A percentile compares a stretch with the other conserved stretches of the same genome.
Evolutionary conservation across 2,329 filamentous ascomycete species (phyloP).

Genomic region (Ramichloridium luteum): DNA sequence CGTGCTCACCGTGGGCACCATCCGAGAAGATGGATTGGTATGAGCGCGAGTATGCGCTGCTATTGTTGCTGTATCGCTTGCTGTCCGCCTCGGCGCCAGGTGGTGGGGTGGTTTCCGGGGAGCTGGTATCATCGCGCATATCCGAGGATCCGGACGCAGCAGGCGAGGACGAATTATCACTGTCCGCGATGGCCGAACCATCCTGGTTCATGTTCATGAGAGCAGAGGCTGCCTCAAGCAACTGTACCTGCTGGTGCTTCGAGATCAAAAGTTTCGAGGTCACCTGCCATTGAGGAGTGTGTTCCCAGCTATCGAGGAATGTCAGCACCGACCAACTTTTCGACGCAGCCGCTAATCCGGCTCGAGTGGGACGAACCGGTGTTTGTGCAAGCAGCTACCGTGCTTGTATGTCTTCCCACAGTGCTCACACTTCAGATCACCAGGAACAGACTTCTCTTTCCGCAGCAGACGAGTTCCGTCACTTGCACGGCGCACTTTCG

Average conservation of each 20-base stretch:
- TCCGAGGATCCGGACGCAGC: constrained; percentile 72
- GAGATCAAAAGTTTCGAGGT: constrained; percentile 97
- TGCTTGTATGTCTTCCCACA: constrained; percentile 99
- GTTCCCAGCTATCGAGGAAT: constrained; percentile 80
- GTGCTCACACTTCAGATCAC: constrained; percentile 89
- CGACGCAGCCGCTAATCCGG: constrained; percentile 1
- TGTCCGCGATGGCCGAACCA: constrained; percentile 53
- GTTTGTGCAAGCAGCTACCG: constrained; percentile 99
- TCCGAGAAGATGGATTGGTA: constrained; percentile 59
- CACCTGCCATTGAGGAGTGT: constrained; percentile 93
- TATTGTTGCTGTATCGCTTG: constrained; percentile 37
- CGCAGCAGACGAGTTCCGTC: constrained; percentile 76
- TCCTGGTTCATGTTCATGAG: constrained; percentile 77
- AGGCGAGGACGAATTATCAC: constrained; percentile 76
- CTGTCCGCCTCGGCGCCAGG: constrained; percentile 45
- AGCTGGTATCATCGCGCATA: constrained; percentile 62
- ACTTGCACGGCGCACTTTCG: constrained; percentile 54
- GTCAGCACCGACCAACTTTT: constrained; percentile 8
- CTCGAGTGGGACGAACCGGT: constrained; percentile 65
- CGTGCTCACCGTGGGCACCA: constrained; percentile 42
- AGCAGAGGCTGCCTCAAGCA: constrained; percentile 93
- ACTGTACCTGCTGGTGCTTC: constrained; percentile 97
- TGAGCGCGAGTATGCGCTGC: constrained; percentile 52
- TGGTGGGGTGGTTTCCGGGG: constrained; percentile 83
- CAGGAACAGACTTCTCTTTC: constrained; percentile 67